Percentiles rank a stretch among this genome's conserved stretches.
Evolutionary conservation across 2,329 filamentous ascomycete genomes (phyloP).

Genomic region (Botryotinia convoluta): DNA sequence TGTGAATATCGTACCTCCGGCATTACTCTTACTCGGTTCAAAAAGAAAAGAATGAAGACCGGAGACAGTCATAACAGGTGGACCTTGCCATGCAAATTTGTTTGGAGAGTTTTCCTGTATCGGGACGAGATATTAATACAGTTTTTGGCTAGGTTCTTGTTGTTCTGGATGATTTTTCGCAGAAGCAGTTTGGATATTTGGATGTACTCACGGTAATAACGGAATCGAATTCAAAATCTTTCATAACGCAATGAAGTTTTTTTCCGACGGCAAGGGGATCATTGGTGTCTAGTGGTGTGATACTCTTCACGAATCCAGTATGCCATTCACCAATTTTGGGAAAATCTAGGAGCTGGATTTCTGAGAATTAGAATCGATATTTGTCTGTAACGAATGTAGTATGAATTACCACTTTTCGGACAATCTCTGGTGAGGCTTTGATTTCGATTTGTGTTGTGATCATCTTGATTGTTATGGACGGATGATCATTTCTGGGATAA

Average conservation of each 20-base stretch:
- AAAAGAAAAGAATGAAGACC: background rate
- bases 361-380: background rate
- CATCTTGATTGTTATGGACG: background rate
- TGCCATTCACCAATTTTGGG: background rate
- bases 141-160: background rate
- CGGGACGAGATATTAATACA: background rate
- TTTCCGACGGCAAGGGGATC: background rate
- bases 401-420: background rate
- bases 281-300: background rate
- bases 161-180: background rate
- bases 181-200: too few species aligned
- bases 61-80: slow-evolving; percentile 6
- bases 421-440: background rate
- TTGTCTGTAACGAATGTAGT: background rate
- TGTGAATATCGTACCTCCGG: background rate
- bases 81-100: background rate
- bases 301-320: background rate
- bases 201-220: background rate
- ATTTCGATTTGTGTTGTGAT: slow-evolving; percentile 8
- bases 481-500: background rate
- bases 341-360: slow-evolving; percentile 3
- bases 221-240: background rate
- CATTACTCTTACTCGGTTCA: background rate
- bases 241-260: background rate
- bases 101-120: background rate